These are phyloP conservation scores for Mortierella sp. DNA, from an alignment of 371 early-diverging fungal species.

Conservation along the genomic window DNA sequence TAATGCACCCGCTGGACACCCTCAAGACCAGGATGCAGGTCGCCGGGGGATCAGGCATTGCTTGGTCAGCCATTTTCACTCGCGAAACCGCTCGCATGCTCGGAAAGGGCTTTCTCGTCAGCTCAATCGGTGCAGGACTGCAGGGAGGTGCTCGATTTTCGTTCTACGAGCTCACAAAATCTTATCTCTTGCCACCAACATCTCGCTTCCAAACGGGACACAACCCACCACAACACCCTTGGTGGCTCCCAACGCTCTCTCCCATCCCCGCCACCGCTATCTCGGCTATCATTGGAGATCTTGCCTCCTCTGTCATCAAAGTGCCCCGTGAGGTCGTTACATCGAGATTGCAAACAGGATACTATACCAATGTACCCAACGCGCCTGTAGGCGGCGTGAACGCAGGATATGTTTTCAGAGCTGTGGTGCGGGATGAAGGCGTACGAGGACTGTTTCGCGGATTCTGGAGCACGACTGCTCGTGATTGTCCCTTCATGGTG, in stretches of 20 bases:
- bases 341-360: constrained; percentile 78
- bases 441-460: constrained; percentile 79
- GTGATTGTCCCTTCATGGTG: constrained; percentile 88
- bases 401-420: constrained; percentile 63
- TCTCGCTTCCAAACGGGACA: constrained; percentile 46
- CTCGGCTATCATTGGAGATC: constrained; percentile 81
- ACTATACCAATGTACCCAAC: constrained; percentile 55
- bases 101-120: constrained; percentile 74
- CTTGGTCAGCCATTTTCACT: constrained; percentile 62
- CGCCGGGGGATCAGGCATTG: constrained; percentile 52
- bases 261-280: constrained; percentile 74
- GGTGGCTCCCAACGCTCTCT: constrained; percentile 55
- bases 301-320: constrained; percentile 81
- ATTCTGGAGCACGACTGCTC: constrained; percentile 79
- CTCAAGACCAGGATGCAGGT: constrained; percentile 77
- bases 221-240: constrained; percentile 39
- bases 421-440: constrained; percentile 73
- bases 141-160: constrained; percentile 81
- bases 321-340: constrained; percentile 90
- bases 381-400: constrained; percentile 50
- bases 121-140: constrained; percentile 69
- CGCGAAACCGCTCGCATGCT: constrained; percentile 64
- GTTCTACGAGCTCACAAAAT: constrained; percentile 81
- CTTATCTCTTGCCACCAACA: constrained; percentile 61
- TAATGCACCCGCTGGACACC: constrained; percentile 81